These are phyloP conservation scores for Reticulascus tulasneorum DNA, from an alignment of 2,329 filamentous ascomycete species.

Conservation along the genomic window DNA sequence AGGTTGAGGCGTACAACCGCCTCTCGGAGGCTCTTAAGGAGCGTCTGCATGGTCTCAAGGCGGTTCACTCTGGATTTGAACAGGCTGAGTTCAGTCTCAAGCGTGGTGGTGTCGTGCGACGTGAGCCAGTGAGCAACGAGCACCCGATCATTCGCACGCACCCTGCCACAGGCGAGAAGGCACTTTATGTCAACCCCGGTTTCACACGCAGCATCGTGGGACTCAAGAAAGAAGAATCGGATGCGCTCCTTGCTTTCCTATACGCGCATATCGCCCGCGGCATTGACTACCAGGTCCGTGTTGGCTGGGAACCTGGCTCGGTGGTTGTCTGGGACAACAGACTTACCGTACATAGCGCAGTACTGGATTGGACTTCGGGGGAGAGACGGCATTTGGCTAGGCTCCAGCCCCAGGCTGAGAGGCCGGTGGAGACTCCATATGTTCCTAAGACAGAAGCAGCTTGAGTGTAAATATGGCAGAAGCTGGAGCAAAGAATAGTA, in stretches of 20 bases:
- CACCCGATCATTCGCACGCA: slow-evolving; percentile 81
- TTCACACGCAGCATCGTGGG: slow-evolving; percentile 71
- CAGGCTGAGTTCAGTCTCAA: slow-evolving; percentile 58
- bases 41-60: slow-evolving; percentile 74
- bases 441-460: no score
- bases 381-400: slow-evolving; percentile 75
- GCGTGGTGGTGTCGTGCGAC: no score
- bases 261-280: slow-evolving; percentile 71
- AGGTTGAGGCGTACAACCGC: slow-evolving; percentile 74
- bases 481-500: no score
- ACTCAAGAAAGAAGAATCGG: slow-evolving; percentile 73
- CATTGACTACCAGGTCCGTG: slow-evolving; percentile 67
- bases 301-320: slow-evolving; percentile 76
- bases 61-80: slow-evolving; percentile 77
- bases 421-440: slow-evolving; percentile 67
- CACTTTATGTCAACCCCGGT: slow-evolving; percentile 72
- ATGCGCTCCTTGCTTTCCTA: slow-evolving; percentile 69
- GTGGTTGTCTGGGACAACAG: slow-evolving; percentile 88
- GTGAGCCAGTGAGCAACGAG: slow-evolving; percentile 69
- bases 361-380: slow-evolving; percentile 78
- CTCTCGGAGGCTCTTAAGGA: slow-evolving; percentile 75
- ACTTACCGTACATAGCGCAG: slow-evolving; percentile 72
- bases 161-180: slow-evolving; percentile 79
- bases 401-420: slow-evolving; percentile 79
- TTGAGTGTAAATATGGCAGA: slow-evolving; percentile 7